A percentile compares a stretch with the other conserved stretches of the same genome.
Conservation (phyloP, 176 grass and related monocot species). For the Aegilops bicornis region DNA sequence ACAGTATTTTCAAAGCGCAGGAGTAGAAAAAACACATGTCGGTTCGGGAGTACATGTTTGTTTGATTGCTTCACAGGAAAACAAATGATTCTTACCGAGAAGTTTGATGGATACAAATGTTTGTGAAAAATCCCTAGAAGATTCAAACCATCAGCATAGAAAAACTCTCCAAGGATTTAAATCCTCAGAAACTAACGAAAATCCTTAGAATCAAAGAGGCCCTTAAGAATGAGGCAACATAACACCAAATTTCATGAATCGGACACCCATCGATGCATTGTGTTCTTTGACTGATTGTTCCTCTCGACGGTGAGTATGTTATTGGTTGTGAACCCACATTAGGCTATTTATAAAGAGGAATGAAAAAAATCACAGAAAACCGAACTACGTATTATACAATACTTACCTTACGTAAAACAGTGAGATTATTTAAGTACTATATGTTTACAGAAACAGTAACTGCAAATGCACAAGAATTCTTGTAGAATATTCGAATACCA, state of each 20-base stretch:
- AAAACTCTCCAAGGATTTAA: neutral
- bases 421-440: neutral
- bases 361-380: neutral
- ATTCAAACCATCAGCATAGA: too few relatives aligned
- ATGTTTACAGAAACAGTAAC: neutral
- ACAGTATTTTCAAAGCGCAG: neutral
- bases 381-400: neutral
- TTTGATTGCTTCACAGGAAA: neutral
- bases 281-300: too few relatives aligned
- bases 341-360: too few relatives aligned
- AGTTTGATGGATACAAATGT: neutral
- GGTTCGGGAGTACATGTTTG: neutral
- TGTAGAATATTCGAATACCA: neutral
- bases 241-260: neutral
- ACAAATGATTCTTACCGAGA: neutral
- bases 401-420: neutral
- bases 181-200: neutral
- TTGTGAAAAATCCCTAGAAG: neutral
- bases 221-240: neutral
- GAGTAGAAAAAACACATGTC: neutral
- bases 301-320: too few relatives aligned
- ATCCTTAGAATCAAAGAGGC: neutral
- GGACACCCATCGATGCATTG: too few relatives aligned
- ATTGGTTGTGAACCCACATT: too few relatives aligned
- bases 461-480: neutral